Evolutionary conservation across 73 alveolate species (phyloP), one percentile per base, ranked within the genome.

Genomic region (Paramecium caudatum): DNA sequence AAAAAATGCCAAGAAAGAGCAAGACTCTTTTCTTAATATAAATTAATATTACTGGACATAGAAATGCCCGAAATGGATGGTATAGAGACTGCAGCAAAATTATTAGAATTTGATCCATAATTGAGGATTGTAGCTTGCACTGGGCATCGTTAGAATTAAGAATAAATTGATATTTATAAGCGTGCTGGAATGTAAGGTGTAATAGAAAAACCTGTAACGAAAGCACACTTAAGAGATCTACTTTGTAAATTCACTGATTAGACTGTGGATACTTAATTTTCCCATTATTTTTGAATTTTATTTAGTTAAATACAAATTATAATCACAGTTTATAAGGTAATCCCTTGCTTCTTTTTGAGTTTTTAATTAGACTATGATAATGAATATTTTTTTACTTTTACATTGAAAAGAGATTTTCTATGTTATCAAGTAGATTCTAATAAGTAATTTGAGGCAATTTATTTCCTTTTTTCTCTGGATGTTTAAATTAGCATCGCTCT

Each of bases 401-500:
- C 25, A 21, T 49, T 49, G 9, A 49, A 49, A 49, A 49, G 70
- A 49, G 70, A 15, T 49, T 49, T 36, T 49, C 70, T 49, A 49
- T 49, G 33, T 49, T 49, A 19, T 15, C 25, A 4, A 49, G 70
- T 21, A 49, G 70, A 49, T 49, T 49, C 25, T 49, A 49, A 36
- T 49, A 49, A 49, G 70, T 13, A 49, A 49, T 13, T 21, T 32
- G 70, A 21, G 70, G 70, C 19, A 49, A 36, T 36, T 49, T 49
- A 2, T 49, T 49, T 49, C 70, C 49, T 36, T 65, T 65, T 65
- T 65, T 65, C 17, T 65, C 83, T 13, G 83, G 83, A 65, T 65
- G 83, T 27, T 65, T 65, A 36, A 65, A 65, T 65, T 65, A 65
- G 33, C 83, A 65, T 36, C 83, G 27, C 34, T 65, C 83, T 32